Evolutionary conservation across 768 basidiomycete species (phyloP).

Genomic region (Trametes maxima): DNA sequence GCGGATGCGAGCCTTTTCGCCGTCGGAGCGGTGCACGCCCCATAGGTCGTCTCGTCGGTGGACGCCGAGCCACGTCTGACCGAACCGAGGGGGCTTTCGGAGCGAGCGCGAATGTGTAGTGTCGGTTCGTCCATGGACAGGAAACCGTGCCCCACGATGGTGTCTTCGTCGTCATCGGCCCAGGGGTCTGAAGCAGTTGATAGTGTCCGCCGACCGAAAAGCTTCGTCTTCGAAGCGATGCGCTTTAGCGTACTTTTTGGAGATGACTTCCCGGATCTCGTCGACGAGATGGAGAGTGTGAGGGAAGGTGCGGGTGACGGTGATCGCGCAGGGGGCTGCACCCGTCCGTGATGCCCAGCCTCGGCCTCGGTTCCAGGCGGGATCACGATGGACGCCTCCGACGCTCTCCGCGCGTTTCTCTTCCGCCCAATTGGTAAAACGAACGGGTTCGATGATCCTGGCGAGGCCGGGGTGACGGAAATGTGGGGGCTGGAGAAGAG

Average conservation of each 20-base stretch:
- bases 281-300: constrained; percentile 5
- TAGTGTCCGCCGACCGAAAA: constrained; percentile 21
- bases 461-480: constrained; percentile 23
- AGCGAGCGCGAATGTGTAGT: constrained; percentile 2
- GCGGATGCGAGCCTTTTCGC: neutral
- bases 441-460: neutral
- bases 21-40: too few relatives aligned
- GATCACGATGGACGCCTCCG: constrained; percentile 16
- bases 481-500: constrained; percentile 15
- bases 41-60: neutral
- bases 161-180: constrained; percentile 11
- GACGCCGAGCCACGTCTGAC: neutral
- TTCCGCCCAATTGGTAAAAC: neutral
- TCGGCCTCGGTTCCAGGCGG: neutral
- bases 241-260: constrained; percentile 11
- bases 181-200: constrained; percentile 16
- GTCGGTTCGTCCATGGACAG: constrained; percentile 6
- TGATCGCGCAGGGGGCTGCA: neutral
- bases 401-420: constrained; percentile 10
- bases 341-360: neutral
- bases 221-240: constrained; percentile 17
- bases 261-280: neutral
- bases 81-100: constrained; percentile 4
- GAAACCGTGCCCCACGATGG: constrained; percentile 9
- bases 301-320: constrained; percentile 13